A percentile compares a stretch with the other conserved stretches of the same genome.
Conservation (phyloP, 1,139 yeast species). For the Saccharomycopsis hybrid region DNA sequence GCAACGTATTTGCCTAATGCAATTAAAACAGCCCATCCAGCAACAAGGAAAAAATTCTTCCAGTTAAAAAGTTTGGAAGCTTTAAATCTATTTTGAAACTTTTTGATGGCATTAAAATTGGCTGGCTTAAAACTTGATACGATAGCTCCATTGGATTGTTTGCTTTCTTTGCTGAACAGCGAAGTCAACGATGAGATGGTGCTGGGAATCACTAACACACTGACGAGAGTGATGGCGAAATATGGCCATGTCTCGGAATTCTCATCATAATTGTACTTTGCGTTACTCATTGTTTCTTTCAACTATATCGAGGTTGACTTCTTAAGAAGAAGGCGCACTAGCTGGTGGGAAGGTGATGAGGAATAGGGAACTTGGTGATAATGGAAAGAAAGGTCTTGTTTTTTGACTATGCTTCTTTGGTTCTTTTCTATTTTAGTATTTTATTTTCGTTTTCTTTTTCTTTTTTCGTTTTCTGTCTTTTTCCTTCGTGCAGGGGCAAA, state of each 20-base stretch:
- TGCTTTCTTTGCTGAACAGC: neutral
- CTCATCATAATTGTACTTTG: conserved; percentile 71
- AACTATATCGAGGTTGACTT: too few species aligned
- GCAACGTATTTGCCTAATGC: conserved; percentile 46
- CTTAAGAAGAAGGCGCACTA: too few species aligned
- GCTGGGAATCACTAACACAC: conserved; percentile 62
- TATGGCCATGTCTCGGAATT: conserved; percentile 95
- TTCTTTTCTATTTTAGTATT: too few species aligned
- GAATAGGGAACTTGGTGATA: too few species aligned
- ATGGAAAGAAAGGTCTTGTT: too few species aligned
- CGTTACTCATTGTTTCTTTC: conserved; percentile 20
- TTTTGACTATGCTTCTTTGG: too few species aligned
- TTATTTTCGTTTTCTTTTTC: too few species aligned
- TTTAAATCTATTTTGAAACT: conserved; percentile 34
- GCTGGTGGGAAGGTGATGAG: too few species aligned
- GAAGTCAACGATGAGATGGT: conserved; percentile 41
- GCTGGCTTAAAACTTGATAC: conserved; percentile 30
- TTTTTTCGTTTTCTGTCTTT: too few species aligned
- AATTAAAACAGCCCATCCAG: conserved; percentile 66
- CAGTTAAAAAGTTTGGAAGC: conserved; percentile 40
- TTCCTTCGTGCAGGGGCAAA: too few species aligned
- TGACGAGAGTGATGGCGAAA: conserved; percentile 69
- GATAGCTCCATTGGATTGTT: conserved; percentile 11
- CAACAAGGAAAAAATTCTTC: conserved; percentile 39
- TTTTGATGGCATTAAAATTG: conserved; percentile 37